Conservation (phyloP, 345 rosid species). For the Excoecaria agallocha region DNA sequence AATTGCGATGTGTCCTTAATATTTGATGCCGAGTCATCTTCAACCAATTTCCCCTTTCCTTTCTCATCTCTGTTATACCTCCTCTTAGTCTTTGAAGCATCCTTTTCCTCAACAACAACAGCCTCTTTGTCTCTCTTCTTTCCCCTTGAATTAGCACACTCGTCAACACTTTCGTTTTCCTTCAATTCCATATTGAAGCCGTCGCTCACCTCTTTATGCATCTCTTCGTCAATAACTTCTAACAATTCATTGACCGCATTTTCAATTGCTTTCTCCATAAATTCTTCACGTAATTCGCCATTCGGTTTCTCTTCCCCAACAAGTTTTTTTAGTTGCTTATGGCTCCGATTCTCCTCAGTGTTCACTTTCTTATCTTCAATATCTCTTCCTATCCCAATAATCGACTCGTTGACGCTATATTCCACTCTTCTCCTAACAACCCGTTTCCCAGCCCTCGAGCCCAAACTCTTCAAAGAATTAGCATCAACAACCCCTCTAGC, state of each 20-base stretch:
- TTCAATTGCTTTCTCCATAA: neutral
- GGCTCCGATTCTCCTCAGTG: constrained; percentile 3
- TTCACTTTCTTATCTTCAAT: neutral
- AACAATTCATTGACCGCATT: neutral
- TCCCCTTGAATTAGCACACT: constrained; percentile 4
- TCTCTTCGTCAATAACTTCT: constrained; percentile 16
- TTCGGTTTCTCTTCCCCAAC: constrained; percentile 11
- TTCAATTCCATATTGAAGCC: constrained; percentile 9
- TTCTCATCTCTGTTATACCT: constrained; percentile 55
- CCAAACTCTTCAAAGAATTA: constrained; percentile 20
- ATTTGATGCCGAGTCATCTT: constrained; percentile 10
- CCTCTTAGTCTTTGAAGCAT: constrained; percentile 10
- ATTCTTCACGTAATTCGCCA: constrained; percentile 13
- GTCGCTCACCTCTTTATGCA: neutral
- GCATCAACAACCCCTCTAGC: constrained; percentile 19
- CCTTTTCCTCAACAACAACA: neutral
- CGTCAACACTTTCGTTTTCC: neutral
- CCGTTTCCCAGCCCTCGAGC: constrained; percentile 58
- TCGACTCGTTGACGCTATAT: neutral
- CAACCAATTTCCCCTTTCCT: constrained; percentile 45
- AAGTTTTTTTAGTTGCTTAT: neutral
- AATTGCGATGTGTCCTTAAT: constrained; percentile 7
- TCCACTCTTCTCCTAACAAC: constrained; percentile 31
- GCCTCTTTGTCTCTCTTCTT: constrained; percentile 24
- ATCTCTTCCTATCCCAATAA: neutral